A percentile compares a stretch with the other conserved stretches of the same genome.
These are phyloP conservation scores for Zymoseptoria tritici DNA, from an alignment of 2,329 filamentous ascomycete species.

Conservation along the genomic window DNA sequence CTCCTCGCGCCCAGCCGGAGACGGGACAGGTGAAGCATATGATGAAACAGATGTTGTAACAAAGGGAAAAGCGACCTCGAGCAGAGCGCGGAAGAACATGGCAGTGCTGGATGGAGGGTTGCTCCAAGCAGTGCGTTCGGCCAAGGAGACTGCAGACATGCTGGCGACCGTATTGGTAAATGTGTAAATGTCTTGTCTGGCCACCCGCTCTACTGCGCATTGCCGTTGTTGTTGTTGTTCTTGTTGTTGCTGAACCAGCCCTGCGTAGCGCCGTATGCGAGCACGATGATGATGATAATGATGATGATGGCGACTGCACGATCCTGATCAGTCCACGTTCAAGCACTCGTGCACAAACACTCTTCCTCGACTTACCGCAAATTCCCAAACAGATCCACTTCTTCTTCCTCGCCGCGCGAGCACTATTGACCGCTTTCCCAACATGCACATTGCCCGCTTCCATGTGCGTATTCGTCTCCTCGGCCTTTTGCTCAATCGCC, in stretches of 20 bases:
- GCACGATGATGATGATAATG: conserved; percentile 33
- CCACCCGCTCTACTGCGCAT: neutral
- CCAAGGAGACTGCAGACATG: no score
- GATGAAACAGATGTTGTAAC: neutral
- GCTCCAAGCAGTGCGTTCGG: no score
- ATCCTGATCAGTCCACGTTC: no score
- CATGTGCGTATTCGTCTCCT: conserved; percentile 78
- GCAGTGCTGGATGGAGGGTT: neutral
- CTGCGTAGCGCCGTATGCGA: conserved; percentile 26
- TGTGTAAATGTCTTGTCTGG: neutral
- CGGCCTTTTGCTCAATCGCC: conserved; percentile 78
- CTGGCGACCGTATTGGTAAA: no score
- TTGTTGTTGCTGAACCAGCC: conserved; percentile 20
- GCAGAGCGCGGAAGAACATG: no score
- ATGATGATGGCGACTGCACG: conserved; percentile 28
- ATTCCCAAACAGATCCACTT: conserved; percentile 95
- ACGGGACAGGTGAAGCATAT: no score
- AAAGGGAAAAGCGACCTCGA: neutral
- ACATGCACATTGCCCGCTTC: conserved; percentile 81
- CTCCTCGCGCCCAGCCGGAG: no score
- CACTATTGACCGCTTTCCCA: conserved; percentile 71
- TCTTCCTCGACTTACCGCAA: conserved; percentile 38
- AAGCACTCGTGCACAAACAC: no score
- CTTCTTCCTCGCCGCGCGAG: conserved; percentile 74
- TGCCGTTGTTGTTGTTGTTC: conserved; percentile 13